These are phyloP conservation scores for Hemisphaericaspora lyxosophila DNA, from an alignment of 1,139 yeast species.

Conservation along the genomic window DNA sequence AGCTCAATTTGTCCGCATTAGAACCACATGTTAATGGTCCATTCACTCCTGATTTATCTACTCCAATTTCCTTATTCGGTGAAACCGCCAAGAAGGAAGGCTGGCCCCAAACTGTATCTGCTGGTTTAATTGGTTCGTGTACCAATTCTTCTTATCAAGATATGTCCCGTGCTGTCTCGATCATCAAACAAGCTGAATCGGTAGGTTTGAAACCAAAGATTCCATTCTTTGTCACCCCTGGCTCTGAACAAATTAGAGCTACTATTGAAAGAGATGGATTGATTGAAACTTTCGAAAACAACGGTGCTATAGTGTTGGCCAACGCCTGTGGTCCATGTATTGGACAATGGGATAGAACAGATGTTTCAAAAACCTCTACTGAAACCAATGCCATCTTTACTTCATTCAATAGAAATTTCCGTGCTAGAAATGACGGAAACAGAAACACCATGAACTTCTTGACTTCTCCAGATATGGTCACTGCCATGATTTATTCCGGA, in stretches of 20 bases:
- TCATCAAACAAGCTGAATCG: conserved; percentile 78
- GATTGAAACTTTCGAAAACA: conserved; percentile 71
- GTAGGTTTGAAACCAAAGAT: conserved; percentile 90
- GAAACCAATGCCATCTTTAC: conserved; percentile 85
- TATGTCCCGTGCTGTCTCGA: conserved; percentile 90
- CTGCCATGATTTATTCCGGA: conserved; percentile 95
- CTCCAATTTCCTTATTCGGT: conserved; percentile 76
- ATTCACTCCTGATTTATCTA: conserved; percentile 90
- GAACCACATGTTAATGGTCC: conserved; percentile 96
- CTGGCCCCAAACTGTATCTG: conserved; percentile 82
- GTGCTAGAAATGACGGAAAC: conserved; percentile 97
- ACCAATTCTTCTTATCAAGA: conserved; percentile 97
- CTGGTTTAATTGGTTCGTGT: conserved; percentile 96
- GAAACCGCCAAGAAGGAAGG: conserved; percentile 59
- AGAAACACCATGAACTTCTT: conserved; percentile 95
- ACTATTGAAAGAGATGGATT: conserved; percentile 95
- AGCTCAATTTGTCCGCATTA: conserved; percentile 68
- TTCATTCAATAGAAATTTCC: conserved; percentile 93
- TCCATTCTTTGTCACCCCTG: conserved; percentile 94
- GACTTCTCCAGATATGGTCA: conserved; percentile 95
- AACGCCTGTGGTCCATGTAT: conserved; percentile 99
- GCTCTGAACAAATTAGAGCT: conserved; percentile 98
- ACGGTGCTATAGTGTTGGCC: conserved; percentile 89
- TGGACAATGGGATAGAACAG: conserved; percentile 94
- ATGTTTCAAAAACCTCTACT: conserved; percentile 62